phyloP scores from a whole-genome alignment of 106 monocot genomes.

The Dioscorea alata region DNA sequence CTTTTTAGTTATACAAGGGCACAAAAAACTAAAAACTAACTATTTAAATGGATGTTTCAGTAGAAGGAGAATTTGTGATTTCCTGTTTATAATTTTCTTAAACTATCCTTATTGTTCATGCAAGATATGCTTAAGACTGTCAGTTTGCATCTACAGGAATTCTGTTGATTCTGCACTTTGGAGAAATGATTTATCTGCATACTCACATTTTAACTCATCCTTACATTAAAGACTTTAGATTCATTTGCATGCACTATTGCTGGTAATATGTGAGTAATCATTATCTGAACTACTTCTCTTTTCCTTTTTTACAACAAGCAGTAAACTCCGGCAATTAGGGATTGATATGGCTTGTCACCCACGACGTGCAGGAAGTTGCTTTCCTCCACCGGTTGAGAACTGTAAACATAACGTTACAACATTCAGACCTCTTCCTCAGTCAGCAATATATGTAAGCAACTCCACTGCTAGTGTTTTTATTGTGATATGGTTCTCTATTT shows the following conservation, averaged over 20 bases:
- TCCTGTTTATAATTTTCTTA: neutral
- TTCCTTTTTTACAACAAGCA: neutral
- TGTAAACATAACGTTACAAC: neutral
- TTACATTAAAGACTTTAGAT: too few relatives aligned
- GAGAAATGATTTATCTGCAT: too few relatives aligned
- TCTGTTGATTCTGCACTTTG: neutral
- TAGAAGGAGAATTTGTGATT: neutral
- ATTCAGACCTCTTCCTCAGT: conserved; percentile 1
- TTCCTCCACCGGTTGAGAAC: conserved; percentile 26
- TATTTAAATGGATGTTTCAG: neutral
- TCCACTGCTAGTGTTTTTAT: neutral
- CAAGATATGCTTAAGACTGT: neutral
- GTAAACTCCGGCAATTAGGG: conserved; percentile 21
- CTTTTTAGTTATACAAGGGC: neutral
- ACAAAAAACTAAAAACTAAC: neutral
- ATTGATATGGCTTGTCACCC: conserved; percentile 1
- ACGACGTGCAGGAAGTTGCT: conserved; percentile 24
- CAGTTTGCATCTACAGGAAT: neutral
- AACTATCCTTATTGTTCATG: neutral
- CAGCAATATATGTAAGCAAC: conserved; percentile 12
- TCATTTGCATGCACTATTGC: too few relatives aligned
- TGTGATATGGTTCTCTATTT: neutral
- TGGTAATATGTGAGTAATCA: too few relatives aligned
- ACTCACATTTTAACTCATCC: too few relatives aligned
- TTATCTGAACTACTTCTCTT: too few relatives aligned